Evolutionary conservation across 495 filamentous ascomycete species (phyloP).

Genomic region (Talaromyces borbonicus): DNA sequence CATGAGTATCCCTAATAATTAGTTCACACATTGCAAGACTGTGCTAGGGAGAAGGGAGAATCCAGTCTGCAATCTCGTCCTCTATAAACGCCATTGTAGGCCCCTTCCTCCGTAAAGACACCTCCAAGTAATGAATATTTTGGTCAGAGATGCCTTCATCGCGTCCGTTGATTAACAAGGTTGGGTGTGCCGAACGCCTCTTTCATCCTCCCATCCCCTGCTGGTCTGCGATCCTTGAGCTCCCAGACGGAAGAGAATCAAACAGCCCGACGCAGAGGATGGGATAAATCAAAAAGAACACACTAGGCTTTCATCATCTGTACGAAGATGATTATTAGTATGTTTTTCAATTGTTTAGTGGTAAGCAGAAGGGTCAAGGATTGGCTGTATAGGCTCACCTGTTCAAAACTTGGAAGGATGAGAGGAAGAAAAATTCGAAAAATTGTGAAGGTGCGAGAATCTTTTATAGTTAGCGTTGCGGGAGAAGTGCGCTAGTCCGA

Average conservation of each 20-base stretch:
- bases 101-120: slow-evolving; percentile 19
- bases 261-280: slow-evolving; percentile 48
- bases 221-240: slow-evolving; percentile 79
- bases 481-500: slow-evolving; percentile 18
- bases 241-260: slow-evolving; percentile 77
- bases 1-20: too few species aligned
- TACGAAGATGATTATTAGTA: slow-evolving; percentile 32
- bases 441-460: slow-evolving; percentile 10
- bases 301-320: slow-evolving; percentile 99
- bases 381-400: slow-evolving; percentile 60
- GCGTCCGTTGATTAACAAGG: slow-evolving; percentile 97
- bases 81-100: too few species aligned
- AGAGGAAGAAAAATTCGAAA: slow-evolving; percentile 48
- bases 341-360: not conserved
- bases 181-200: slow-evolving; percentile 96
- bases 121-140: slow-evolving; percentile 30
- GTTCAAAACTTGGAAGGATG: slow-evolving; percentile 98
- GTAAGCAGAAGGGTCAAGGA: slow-evolving; percentile 10
- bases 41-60: too few species aligned
- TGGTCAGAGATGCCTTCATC: slow-evolving; percentile 95
- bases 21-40: too few species aligned
- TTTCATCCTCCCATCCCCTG: slow-evolving; percentile 70
- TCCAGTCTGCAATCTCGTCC: too few species aligned
- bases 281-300: slow-evolving; percentile 79
- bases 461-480: slow-evolving; percentile 10